A percentile compares a stretch with the other conserved stretches of the same genome.
These are phyloP conservation scores for Tuber magnatum DNA, from an alignment of 495 filamentous ascomycete genomes.

Conservation along the genomic window DNA sequence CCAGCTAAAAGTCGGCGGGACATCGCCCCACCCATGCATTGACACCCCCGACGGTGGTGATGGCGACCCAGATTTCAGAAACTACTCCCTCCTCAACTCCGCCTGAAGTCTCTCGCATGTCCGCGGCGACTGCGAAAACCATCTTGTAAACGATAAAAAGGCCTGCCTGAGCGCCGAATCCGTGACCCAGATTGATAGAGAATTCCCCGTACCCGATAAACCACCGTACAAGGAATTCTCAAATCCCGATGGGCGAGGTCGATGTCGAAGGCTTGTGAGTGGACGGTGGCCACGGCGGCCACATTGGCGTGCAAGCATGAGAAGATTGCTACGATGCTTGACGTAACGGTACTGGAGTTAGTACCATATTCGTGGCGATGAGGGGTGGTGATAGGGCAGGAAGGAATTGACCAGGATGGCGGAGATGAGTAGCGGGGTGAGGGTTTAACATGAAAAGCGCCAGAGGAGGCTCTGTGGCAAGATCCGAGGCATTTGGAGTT, in stretches of 20 bases:
- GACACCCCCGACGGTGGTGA: conserved; percentile 10
- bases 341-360: not conserved
- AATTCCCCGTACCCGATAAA: not conserved
- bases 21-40: conserved; percentile 21
- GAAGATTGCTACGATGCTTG: not conserved
- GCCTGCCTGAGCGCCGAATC: conserved; percentile 13
- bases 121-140: conserved; percentile 16
- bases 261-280: conserved; percentile 9
- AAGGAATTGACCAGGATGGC: not conserved
- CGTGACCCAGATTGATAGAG: conserved; percentile 18
- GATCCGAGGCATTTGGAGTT: not conserved
- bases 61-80: not conserved
- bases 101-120: conserved; percentile 19
- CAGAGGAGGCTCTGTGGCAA: not conserved
- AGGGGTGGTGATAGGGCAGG: not conserved
- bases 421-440: not conserved
- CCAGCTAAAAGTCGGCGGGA: conserved; percentile 32
- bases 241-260: not conserved
- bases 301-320: conserved; percentile 35
- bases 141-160: conserved; percentile 13
- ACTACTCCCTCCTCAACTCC: not conserved
- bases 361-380: not conserved
- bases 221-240: not conserved
- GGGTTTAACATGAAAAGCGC: not conserved
- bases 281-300: conserved; percentile 25